A percentile compares a stretch with the other conserved stretches of the same genome.
phyloP scores from a whole-genome alignment of 441 rosid species.

The Syzygium malaccense region DNA sequence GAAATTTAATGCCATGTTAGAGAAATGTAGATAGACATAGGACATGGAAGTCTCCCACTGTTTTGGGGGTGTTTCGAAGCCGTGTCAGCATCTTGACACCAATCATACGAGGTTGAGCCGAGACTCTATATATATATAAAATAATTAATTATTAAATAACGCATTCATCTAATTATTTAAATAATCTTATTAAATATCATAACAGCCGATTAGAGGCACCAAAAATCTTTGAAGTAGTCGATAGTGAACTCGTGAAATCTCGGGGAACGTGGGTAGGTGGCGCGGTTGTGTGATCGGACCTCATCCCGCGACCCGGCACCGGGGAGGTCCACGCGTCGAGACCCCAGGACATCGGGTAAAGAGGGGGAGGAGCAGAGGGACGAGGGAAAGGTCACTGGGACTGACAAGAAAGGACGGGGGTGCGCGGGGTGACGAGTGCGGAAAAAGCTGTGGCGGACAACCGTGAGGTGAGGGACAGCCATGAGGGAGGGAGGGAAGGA shows the following conservation, averaged over 20 bases:
- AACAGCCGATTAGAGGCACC: rapidly evolving
- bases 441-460: not conserved
- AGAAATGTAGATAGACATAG: not conserved
- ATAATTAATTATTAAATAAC: no score
- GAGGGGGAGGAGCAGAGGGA: not conserved
- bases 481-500: no score
- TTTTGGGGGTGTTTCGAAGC: not conserved
- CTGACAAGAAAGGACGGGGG: not conserved
- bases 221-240: no score
- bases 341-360: not conserved
- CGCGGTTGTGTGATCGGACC: no score
- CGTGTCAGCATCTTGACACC: not conserved
- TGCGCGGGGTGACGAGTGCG: not conserved
- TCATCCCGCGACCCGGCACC: not conserved
- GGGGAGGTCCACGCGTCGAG: not conserved
- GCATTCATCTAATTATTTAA: rapidly evolving
- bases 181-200: no score
- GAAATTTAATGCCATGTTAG: not conserved
- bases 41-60: not conserved
- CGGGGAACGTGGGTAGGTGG: no score
- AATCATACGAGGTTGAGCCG: not conserved
- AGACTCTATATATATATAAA: not conserved
- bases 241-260: no score
- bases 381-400: not conserved
- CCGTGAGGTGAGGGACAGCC: not conserved